Evolutionary conservation across 768 basidiomycete species (phyloP).

Genomic region (Saitozyma sp.): DNA sequence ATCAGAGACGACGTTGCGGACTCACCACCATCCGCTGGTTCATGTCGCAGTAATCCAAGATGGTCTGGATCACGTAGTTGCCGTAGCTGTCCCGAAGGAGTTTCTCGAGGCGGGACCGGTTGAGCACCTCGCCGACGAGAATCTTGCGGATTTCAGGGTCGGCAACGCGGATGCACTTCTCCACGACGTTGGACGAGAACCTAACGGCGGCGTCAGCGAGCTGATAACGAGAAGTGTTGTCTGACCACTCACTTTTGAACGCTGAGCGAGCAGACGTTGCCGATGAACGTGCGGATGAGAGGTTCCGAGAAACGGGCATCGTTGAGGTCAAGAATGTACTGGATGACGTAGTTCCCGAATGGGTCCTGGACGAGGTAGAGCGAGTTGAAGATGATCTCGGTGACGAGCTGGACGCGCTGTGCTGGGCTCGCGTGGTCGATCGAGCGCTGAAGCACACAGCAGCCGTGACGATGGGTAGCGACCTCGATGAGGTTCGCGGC

Average conservation of each 20-base stretch:
- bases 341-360: constrained; percentile 55
- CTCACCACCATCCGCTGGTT: constrained; percentile 72
- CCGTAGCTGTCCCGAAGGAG: constrained; percentile 93
- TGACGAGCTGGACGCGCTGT: constrained; percentile 92
- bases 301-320: constrained; percentile 97
- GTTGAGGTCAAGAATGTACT: constrained; percentile 97
- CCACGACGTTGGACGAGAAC: constrained; percentile 98
- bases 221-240: neutral
- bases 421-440: constrained; percentile 80
- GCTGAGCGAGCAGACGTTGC: constrained; percentile 94
- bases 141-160: constrained; percentile 92
- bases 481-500: constrained; percentile 99
- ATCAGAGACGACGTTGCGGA: constrained; percentile 1
- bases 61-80: constrained; percentile 95
- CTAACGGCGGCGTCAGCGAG: constrained; percentile 9
- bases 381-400: constrained; percentile 98
- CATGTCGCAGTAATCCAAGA: constrained; percentile 96
- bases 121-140: constrained; percentile 90
- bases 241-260: constrained; percentile 70
- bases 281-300: constrained; percentile 94
- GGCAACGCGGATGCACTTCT: constrained; percentile 93
- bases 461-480: constrained; percentile 76
- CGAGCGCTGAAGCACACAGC: constrained; percentile 96
- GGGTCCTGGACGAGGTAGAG: constrained; percentile 97
- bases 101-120: constrained; percentile 92